phyloP scores from a whole-genome alignment of 345 rosid genomes.

The Kandelia obovata region DNA sequence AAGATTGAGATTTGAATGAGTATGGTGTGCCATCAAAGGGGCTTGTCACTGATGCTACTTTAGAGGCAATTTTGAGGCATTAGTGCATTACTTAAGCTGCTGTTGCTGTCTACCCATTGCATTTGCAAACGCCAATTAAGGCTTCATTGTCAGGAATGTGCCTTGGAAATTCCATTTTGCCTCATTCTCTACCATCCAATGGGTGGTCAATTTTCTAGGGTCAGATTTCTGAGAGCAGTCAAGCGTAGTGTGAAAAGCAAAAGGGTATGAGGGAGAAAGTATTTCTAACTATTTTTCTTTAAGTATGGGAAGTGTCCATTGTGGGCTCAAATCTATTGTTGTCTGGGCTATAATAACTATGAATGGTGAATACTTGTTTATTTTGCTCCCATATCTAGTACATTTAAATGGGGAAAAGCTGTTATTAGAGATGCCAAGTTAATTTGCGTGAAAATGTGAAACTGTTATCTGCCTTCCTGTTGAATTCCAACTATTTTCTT shows the following conservation, averaged over 20 bases:
- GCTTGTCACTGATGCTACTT: not conserved
- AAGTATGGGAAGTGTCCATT: no score
- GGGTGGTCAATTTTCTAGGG: no score
- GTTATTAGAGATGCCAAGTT: conserved; percentile 6
- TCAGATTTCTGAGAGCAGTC: no score
- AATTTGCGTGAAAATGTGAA: conserved; percentile 3
- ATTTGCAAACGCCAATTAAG: not conserved
- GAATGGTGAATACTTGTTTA: not conserved
- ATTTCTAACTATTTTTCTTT: no score
- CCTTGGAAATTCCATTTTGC: no score
- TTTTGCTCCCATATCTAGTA: not conserved
- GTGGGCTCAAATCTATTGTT: not conserved
- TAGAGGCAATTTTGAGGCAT: not conserved
- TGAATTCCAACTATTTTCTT: conserved; percentile 15
- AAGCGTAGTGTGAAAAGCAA: no score
- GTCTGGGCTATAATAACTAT: not conserved
- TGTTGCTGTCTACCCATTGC: not conserved
- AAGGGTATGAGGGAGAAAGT: no score
- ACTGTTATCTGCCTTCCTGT: not conserved
- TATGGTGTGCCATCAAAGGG: not conserved
- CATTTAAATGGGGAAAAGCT: conserved; percentile 1
- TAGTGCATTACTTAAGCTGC: not conserved
- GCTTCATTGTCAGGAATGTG: no score
- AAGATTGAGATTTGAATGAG: not conserved
- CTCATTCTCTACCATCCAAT: no score